Conservation (phyloP, 306 rosid genomes). For the Lathyrus oleraceus region DNA sequence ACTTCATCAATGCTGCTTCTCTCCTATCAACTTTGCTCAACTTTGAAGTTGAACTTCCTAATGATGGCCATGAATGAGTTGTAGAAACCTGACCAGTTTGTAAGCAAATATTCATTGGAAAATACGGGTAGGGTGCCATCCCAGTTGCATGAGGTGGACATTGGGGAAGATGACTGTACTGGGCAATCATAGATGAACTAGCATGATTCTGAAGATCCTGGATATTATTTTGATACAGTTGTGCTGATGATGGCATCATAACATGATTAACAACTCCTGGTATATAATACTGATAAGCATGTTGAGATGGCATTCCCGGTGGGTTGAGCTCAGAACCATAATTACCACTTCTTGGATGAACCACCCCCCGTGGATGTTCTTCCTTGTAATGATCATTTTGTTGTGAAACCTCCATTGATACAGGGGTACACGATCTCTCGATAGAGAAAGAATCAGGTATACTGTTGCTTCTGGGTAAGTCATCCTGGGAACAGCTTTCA, state of each 20-base stretch:
- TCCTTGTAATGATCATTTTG: conserved; percentile 50
- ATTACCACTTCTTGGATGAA: conserved; percentile 54
- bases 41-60: conserved; percentile 61
- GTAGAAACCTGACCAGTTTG: conserved; percentile 78
- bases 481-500: conserved; percentile 68
- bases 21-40: conserved; percentile 78
- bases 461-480: conserved; percentile 62
- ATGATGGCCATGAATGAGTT: conserved; percentile 66
- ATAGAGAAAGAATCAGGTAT: conserved; percentile 74
- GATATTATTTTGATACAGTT: conserved; percentile 69
- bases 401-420: conserved; percentile 55
- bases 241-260: conserved; percentile 73
- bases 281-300: conserved; percentile 71
- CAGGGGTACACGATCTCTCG: conserved; percentile 84
- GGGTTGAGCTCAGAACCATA: conserved; percentile 47
- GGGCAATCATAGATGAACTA: conserved; percentile 61
- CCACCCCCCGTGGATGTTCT: conserved; percentile 46
- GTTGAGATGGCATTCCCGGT: conserved; percentile 55
- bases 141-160: conserved; percentile 72
- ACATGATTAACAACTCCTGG: conserved; percentile 69
- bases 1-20: conserved; percentile 95
- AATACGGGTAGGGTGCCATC: conserved; percentile 49
- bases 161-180: conserved; percentile 69
- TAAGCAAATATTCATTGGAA: conserved; percentile 47
- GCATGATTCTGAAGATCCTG: conserved; percentile 71